A percentile compares a stretch with the other conserved stretches of the same genome.
Evolutionary conservation across 495 filamentous ascomycete genomes (phyloP).

Genomic region (Terfezia boudieri): DNA sequence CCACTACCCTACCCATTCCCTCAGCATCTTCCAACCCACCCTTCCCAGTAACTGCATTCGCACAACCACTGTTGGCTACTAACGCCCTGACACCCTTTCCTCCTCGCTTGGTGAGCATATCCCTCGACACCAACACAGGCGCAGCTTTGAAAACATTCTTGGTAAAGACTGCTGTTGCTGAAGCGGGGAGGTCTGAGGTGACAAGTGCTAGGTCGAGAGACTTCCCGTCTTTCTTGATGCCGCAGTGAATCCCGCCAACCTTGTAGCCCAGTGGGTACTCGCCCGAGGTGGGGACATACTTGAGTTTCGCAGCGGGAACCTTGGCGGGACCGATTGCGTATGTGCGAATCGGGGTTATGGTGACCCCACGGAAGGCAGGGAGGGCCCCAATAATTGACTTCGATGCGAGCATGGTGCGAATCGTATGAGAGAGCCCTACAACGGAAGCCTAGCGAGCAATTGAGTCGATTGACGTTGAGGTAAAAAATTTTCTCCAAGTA

Average conservation of each 20-base stretch:
- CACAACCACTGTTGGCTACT: slow-evolving; percentile 87
- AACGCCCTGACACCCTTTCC: slow-evolving; percentile 57
- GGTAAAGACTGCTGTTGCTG: slow-evolving; percentile 89
- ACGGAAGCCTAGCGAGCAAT: too few relatives aligned
- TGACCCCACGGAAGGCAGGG: too few relatives aligned
- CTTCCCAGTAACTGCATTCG: slow-evolving; percentile 92
- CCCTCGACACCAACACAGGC: slow-evolving; percentile 62
- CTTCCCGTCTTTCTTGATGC: slow-evolving; percentile 81
- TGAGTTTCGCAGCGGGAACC: background rate
- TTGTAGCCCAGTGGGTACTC: slow-evolving; percentile 79
- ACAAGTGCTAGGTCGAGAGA: slow-evolving; percentile 75
- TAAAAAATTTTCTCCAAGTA: too few relatives aligned
- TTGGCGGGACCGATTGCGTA: background rate
- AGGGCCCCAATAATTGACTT: too few relatives aligned
- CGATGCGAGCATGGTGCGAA: too few relatives aligned
- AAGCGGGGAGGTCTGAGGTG: slow-evolving; percentile 65
- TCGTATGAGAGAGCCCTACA: too few relatives aligned
- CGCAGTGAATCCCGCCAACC: slow-evolving; percentile 70
- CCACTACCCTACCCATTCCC: slow-evolving; percentile 57
- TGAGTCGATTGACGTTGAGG: too few relatives aligned
- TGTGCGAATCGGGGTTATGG: background rate
- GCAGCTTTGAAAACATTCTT: slow-evolving; percentile 97
- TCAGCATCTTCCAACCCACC: slow-evolving; percentile 74
- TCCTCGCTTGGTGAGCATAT: slow-evolving; percentile 39
- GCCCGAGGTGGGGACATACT: slow-evolving; percentile 61